Base-by-base conservation (phyloP, 345 rosid genomes). In the Tarenaya hassleriana region DNA sequence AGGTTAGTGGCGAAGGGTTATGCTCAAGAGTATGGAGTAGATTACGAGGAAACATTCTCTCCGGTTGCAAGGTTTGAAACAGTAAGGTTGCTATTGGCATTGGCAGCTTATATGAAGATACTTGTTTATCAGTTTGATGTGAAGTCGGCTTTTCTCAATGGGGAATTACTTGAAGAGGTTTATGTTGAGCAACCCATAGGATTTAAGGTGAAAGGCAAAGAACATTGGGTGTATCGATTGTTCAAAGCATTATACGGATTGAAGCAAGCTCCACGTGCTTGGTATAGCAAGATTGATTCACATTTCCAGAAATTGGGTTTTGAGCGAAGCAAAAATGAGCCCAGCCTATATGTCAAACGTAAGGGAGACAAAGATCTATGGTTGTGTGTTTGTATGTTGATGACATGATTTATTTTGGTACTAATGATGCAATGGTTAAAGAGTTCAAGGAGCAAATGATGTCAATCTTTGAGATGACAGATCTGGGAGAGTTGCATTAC, bases 321-420 rank as follows among this genome's bases (percentile, higher is more conserved):
- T 34, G 38, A 34, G 38, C 7, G 10, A 10, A 10, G 10, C 10
- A 10, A 7, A 10, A 34, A 10, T 34, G 38, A 34, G 38, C 38
- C 7, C 7, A 34, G 7, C 7, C 7, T 34, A 5, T 34, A 5
- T 10, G 10, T 6, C 7, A 34, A 34, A 7, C 7, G 14, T 4
- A 21, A 10, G n/a, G 1, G 16, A 19, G 24, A 17, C 8, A 13
- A 16, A 13, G n/a, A 5, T 41, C 4, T 21, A 7, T 55, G 14
- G 15, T 41, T 18, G 16, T 42, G 1, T 5, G n/a, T 14, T 12
- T 53, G 3, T 35, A 53, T 53, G 46, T 53, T 16, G 58, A 53
- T 38, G 58, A 53, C 20, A 4, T 42, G 9, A 32, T 55, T 10
- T 31, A 15, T 32, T 41, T 16, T 9, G 21, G 50, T 2, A 55